Evolutionary conservation across 345 rosid species (phyloP).

Genomic region (Arabis alpina): DNA sequence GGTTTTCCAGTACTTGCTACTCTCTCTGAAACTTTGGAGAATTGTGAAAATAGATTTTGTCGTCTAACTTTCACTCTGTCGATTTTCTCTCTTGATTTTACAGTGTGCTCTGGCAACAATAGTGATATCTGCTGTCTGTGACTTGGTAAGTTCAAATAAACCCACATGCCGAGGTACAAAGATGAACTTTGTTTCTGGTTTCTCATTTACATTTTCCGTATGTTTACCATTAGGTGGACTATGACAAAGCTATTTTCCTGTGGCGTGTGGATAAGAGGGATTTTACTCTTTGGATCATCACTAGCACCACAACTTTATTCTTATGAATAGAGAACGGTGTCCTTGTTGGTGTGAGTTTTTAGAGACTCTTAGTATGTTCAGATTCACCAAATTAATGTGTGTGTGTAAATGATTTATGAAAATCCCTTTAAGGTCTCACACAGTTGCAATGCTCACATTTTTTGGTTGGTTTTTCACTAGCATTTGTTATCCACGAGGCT

Average conservation of each 20-base stretch:
- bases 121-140: conserved; percentile 92
- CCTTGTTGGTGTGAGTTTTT: conserved; percentile 86
- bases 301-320: conserved; percentile 78
- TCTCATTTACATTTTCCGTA: conserved; percentile 27
- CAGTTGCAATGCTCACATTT: conserved; percentile 38
- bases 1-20: conserved; percentile 13
- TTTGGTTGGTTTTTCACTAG: conserved; percentile 96
- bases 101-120: conserved; percentile 99
- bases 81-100: conserved; percentile 16
- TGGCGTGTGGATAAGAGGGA: conserved; percentile 94
- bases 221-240: conserved; percentile 75
- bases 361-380: background rate
- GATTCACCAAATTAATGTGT: conserved; percentile 6
- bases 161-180: conserved; percentile 13
- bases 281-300: conserved; percentile 39
- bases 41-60: conserved; percentile 5
- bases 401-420: conserved; percentile 2
- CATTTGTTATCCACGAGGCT: conserved; percentile 96
- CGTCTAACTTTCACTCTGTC: conserved; percentile 34
- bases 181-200: conserved; percentile 2
- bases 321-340: conserved; percentile 97
- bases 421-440: conserved; percentile 16
- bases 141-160: conserved; percentile 67
- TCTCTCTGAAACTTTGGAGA: conserved; percentile 15
- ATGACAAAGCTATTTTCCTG: conserved; percentile 88